Conservation (phyloP, 169 alveolate genomes). For the Cryptosporidium meleagridis region DNA sequence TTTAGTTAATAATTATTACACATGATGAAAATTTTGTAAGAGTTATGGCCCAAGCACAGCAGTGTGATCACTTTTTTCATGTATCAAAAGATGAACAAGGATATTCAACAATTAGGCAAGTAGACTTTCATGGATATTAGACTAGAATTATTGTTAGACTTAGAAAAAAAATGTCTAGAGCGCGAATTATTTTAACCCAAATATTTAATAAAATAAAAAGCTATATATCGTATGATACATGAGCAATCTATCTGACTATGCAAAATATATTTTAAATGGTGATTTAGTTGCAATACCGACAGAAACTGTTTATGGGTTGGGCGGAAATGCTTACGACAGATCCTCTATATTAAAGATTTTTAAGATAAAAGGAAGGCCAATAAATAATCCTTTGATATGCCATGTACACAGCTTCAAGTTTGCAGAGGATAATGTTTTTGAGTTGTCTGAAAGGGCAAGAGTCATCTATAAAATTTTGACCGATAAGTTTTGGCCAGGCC, state of each 20-base stretch:
- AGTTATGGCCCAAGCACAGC: slow-evolving; percentile 80
- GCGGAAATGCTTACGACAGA: slow-evolving; percentile 93
- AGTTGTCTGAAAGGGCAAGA: slow-evolving; percentile 80
- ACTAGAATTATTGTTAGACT: background rate
- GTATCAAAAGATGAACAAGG: slow-evolving; percentile 63
- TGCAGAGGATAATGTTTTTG: slow-evolving; percentile 85
- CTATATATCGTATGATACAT: background rate
- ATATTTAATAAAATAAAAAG: background rate
- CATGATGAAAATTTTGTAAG: slow-evolving; percentile 97
- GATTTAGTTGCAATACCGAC: slow-evolving; percentile 95
- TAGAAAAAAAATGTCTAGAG: background rate
- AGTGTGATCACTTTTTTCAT: slow-evolving; percentile 61
- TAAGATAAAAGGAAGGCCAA: slow-evolving; percentile 92
- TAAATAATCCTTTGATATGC: slow-evolving; percentile 94
- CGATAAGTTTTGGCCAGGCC: slow-evolving; percentile 94
- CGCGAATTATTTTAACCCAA: background rate
- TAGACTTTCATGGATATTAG: slow-evolving; percentile 44
- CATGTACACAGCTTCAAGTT: slow-evolving; percentile 88
- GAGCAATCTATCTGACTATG: slow-evolving; percentile 25
- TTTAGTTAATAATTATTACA: slow-evolving; percentile 96
- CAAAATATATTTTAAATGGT: slow-evolving; percentile 78
- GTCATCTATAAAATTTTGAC: slow-evolving; percentile 82
- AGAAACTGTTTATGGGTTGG: slow-evolving; percentile 97
- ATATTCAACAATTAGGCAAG: slow-evolving; percentile 67
- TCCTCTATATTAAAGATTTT: slow-evolving; percentile 89